phyloP scores from a whole-genome alignment of 2,329 filamentous ascomycete genomes.

The Fusarium nygamai region DNA sequence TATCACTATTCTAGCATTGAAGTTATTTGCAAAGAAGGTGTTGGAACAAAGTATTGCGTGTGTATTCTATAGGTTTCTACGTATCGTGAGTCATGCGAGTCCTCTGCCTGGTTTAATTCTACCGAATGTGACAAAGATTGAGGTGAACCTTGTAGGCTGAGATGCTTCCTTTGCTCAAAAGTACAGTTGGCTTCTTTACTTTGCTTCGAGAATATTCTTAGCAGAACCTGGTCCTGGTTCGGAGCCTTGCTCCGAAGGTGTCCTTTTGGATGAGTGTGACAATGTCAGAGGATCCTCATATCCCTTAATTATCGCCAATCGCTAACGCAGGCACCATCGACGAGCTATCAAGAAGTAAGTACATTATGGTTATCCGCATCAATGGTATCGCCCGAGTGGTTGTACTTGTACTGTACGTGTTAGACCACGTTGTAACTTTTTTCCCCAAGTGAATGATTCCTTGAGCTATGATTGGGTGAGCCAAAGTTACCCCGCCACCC shows the following conservation, averaged over 20 bases:
- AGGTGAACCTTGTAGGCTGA: not conserved
- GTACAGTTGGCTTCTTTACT: slow-evolving; percentile 33
- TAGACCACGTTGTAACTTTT: slow-evolving; percentile 14
- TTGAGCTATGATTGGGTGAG: not conserved
- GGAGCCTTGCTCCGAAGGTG: slow-evolving; percentile 34
- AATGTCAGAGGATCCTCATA: slow-evolving; percentile 22
- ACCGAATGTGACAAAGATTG: not conserved
- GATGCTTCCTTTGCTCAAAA: not conserved
- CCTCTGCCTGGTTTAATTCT: not conserved
- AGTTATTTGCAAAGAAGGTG: not conserved
- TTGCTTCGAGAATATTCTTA: slow-evolving; percentile 45
- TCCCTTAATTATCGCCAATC: slow-evolving; percentile 33
- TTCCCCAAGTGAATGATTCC: slow-evolving; percentile 1
- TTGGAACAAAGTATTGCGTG: slow-evolving; percentile 7
- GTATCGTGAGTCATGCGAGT: slow-evolving; percentile 26
- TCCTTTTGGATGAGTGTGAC: slow-evolving; percentile 21
- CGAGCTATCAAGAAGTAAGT: not conserved
- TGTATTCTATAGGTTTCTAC: slow-evolving; percentile 29
- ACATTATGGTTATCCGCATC: not conserved
- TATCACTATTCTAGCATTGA: not conserved
- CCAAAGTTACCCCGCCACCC: not conserved
- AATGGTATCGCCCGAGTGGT: not conserved
- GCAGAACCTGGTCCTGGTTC: not conserved
- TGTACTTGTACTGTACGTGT: not conserved
- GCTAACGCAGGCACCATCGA: not conserved